These are phyloP conservation scores for Cladosporium sp. DNA, from an alignment of 2,329 filamentous ascomycete genomes.

Conservation along the genomic window DNA sequence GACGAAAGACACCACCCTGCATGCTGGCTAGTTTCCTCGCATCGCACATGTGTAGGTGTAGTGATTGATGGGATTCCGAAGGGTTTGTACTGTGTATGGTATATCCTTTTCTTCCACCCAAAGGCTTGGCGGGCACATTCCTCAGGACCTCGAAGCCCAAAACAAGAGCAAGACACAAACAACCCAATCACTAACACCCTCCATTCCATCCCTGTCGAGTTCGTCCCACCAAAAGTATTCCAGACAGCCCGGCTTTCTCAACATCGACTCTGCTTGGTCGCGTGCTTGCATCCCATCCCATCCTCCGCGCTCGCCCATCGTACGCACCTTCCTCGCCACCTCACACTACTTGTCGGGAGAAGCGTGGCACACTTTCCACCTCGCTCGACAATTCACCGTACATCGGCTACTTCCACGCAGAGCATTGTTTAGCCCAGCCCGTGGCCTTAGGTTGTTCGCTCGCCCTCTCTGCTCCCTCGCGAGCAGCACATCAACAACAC, in stretches of 20 bases:
- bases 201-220: conserved; percentile 8
- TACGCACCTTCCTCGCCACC: background rate
- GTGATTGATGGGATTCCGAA: background rate
- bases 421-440: background rate
- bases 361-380: background rate
- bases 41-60: background rate
- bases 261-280: background rate
- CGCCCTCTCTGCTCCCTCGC: background rate
- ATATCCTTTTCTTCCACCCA: background rate
- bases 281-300: background rate
- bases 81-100: background rate
- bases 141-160: background rate
- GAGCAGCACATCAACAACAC: background rate
- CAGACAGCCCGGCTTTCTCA: background rate
- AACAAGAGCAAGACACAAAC: conserved; percentile 17
- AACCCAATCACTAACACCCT: conserved; percentile 7
- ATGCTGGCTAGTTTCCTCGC: too few relatives aligned
- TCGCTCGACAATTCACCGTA: background rate
- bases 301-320: background rate
- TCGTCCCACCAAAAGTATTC: background rate
- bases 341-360: background rate
- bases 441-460: background rate
- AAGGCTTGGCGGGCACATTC: conserved; percentile 15
- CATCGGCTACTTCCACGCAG: background rate
- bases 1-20: background rate